Evolutionary conservation across 106 monocot genomes (phyloP).

Genomic region (Hemerocallis citrina): DNA sequence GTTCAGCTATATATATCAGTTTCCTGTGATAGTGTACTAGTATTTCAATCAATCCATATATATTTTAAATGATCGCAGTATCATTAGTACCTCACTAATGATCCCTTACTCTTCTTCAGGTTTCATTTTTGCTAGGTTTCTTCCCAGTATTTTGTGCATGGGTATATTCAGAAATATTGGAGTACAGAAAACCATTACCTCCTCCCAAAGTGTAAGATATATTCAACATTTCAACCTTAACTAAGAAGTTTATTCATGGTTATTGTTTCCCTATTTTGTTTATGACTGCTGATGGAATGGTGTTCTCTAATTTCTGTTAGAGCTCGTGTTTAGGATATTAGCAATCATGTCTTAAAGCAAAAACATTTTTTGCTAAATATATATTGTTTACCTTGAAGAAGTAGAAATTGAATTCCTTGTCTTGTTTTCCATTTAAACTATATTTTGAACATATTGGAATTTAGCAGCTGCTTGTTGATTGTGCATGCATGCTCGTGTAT

Average conservation of each 20-base stretch:
- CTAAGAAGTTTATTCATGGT: neutral
- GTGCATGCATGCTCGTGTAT: too few species aligned
- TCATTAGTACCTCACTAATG: neutral
- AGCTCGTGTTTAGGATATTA: too few species aligned
- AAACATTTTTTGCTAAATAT: neutral
- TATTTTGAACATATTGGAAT: too few species aligned
- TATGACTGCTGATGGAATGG: neutral
- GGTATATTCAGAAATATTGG: conserved; percentile 36
- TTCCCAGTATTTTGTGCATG: conserved; percentile 29
- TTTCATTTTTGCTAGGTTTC: conserved; percentile 40
- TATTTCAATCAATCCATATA: neutral
- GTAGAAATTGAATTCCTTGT: too few species aligned
- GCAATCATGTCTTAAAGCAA: neutral
- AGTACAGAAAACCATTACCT: conserved; percentile 21
- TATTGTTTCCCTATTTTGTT: neutral
- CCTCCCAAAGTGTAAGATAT: conserved; percentile 35
- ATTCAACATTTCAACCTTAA: neutral
- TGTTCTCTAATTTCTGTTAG: neutral
- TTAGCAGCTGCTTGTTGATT: too few species aligned
- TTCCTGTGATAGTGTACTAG: neutral
- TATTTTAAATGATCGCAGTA: neutral
- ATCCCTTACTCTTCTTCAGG: conserved; percentile 13
- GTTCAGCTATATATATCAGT: neutral
- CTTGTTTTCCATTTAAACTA: too few species aligned
- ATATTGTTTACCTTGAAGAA: neutral